Conservation (phyloP, 2,329 filamentous ascomycete species). For the Macrophomina pseudophaseolina region DNA sequence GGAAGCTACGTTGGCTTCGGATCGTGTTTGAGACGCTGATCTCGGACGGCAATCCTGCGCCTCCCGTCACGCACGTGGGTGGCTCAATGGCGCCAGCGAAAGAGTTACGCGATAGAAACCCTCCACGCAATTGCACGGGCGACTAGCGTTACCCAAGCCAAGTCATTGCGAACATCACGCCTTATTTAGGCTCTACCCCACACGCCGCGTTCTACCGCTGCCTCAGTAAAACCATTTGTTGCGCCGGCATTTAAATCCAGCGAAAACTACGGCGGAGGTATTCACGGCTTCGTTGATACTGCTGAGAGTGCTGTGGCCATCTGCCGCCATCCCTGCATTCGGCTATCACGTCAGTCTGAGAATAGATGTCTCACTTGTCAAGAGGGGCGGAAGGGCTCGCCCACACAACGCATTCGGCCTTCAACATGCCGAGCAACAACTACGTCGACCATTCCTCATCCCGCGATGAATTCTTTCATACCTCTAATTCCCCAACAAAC, state of each 20-base stretch:
- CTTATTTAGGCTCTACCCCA: slow-evolving; percentile 22
- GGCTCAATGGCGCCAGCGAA: slow-evolving; percentile 23
- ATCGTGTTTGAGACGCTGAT: neutral
- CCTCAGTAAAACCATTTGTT: neutral
- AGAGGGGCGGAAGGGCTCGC: neutral
- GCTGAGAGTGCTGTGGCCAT: neutral
- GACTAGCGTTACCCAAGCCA: slow-evolving; percentile 16
- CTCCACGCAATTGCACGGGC: slow-evolving; percentile 20
- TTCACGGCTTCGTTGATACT: neutral
- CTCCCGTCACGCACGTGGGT: slow-evolving; percentile 17
- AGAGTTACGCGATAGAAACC: slow-evolving; percentile 20
- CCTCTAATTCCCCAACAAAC: slow-evolving; percentile 44
- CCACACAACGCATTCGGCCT: neutral
- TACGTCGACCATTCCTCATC: slow-evolving; percentile 33
- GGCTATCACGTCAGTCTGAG: neutral
- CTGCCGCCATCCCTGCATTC: neutral
- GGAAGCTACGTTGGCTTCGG: neutral
- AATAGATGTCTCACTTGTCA: neutral
- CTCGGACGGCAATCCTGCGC: slow-evolving; percentile 1
- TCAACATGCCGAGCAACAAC: neutral
- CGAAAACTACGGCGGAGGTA: neutral
- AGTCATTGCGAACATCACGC: slow-evolving; percentile 17
- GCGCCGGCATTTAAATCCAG: neutral
- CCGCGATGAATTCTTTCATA: neutral
- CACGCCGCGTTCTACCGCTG: neutral